These are phyloP conservation scores for Blastocladiella emersonii DNA, from an alignment of 371 early-diverging fungal genomes.

Conservation along the genomic window DNA sequence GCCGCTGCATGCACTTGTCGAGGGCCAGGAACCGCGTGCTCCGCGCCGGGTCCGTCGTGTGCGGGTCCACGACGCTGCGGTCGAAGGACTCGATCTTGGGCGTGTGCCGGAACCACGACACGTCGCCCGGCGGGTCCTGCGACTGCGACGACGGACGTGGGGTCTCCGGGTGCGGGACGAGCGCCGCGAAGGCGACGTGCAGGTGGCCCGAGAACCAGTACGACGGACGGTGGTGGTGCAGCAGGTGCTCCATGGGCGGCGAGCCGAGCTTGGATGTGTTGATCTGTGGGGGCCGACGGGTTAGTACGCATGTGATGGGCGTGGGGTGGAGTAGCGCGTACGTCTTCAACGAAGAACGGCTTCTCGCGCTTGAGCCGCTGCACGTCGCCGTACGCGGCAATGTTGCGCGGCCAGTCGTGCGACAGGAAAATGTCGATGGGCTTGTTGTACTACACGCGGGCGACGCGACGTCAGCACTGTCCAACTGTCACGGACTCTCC, in stretches of 20 bases:
- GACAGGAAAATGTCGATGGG: conserved; percentile 79
- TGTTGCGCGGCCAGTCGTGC: conserved; percentile 92
- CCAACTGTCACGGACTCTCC: background rate
- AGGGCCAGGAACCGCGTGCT: conserved; percentile 43
- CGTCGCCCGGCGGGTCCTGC: background rate
- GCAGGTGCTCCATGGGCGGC: conserved; percentile 43
- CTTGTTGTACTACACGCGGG: conserved; percentile 24
- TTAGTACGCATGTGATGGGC: background rate
- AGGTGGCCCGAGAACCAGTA: conserved; percentile 88
- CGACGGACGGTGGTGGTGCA: conserved; percentile 55
- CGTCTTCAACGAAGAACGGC: conserved; percentile 56
- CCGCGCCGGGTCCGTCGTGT: conserved; percentile 8
- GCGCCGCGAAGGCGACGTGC: conserved; percentile 74
- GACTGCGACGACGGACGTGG: background rate
- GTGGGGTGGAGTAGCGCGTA: conserved; percentile 14
- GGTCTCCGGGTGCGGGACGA: conserved; percentile 31
- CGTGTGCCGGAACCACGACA: background rate
- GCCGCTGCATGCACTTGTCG: conserved; percentile 43
- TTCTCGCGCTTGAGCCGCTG: conserved; percentile 45
- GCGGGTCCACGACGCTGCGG: background rate
- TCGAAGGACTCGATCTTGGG: conserved; percentile 14
- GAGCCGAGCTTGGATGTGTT: conserved; percentile 62
- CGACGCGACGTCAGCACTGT: too few relatives aligned
- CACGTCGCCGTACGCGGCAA: conserved; percentile 65
- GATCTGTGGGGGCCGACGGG: background rate